Evolutionary conservation across 495 filamentous ascomycete genomes (phyloP).

Genomic region (Oleoguttula mirabilis): DNA sequence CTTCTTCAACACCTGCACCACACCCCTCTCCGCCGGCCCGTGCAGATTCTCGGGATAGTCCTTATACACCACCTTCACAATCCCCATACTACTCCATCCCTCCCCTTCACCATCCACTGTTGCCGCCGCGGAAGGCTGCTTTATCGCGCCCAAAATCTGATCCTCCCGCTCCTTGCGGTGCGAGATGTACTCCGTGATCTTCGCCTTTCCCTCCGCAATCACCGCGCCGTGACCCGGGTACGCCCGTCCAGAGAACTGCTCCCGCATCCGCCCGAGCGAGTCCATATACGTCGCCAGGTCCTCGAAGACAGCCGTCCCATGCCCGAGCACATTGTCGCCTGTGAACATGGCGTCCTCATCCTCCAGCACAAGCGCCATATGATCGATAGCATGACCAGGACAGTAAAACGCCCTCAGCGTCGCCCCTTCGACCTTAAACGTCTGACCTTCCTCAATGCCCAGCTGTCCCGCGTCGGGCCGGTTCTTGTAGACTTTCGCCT

Average conservation of each 20-base stretch:
- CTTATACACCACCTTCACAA: conserved; percentile 76
- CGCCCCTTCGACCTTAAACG: conserved; percentile 62
- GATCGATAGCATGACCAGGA: conserved; percentile 79
- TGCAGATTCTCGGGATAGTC: conserved; percentile 67
- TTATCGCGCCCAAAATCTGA: conserved; percentile 62
- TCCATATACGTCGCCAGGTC: conserved; percentile 59
- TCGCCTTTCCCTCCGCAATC: conserved; percentile 50
- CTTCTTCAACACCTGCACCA: conserved; percentile 31
- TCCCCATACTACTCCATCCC: conserved; percentile 58
- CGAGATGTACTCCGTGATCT: conserved; percentile 66
- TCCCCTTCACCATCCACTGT: conserved; percentile 21
- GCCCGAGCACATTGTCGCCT: conserved; percentile 87
- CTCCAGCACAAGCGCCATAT: conserved; percentile 49
- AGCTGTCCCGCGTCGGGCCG: conserved; percentile 27
- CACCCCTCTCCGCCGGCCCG: conserved; percentile 37
- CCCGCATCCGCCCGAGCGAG: conserved; percentile 58
- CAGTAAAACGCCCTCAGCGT: conserved; percentile 63
- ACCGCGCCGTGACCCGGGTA: conserved; percentile 85
- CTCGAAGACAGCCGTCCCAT: conserved; percentile 88
- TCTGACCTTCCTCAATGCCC: conserved; percentile 50
- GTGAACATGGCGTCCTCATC: conserved; percentile 85
- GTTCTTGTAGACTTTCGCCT: conserved; percentile 43
- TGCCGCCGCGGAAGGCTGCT: conserved; percentile 30
- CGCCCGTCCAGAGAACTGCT: conserved; percentile 51
- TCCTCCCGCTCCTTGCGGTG: conserved; percentile 71